phyloP scores from a whole-genome alignment of 768 basidiomycete species.

The Lanmaoa rubissima region DNA sequence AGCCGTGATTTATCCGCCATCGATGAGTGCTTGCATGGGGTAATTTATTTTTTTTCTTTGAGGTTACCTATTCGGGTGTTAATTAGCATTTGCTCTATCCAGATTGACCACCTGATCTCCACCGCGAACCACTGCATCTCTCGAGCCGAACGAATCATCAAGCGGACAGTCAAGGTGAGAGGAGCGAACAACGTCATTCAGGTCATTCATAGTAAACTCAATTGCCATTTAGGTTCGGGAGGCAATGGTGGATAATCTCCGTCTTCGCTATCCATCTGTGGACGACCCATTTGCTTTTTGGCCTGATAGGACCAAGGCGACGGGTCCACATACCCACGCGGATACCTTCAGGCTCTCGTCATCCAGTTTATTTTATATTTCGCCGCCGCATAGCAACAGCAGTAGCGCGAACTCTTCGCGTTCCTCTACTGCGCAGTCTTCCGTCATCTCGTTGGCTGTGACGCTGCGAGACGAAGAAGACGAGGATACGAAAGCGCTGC shows the following conservation, averaged over 20 bases:
- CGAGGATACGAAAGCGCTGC: conserved; percentile 60
- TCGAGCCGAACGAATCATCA: conserved; percentile 56
- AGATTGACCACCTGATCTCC: conserved; percentile 59
- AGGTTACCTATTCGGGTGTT: conserved; percentile 5
- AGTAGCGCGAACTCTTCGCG: conserved; percentile 14
- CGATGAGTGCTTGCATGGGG: conserved; percentile 51
- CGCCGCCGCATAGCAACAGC: conserved; percentile 14
- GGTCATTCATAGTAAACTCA: conserved; percentile 2
- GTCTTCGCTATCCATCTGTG: conserved; percentile 24
- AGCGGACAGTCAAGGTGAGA: conserved; percentile 53
- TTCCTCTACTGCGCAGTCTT: conserved; percentile 34
- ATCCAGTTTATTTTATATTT: conserved; percentile 21
- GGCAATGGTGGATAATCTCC: conserved; percentile 44
- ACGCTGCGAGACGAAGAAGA: conserved; percentile 57
- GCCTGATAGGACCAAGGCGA: conserved; percentile 3
- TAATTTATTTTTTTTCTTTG: conserved; percentile 36
- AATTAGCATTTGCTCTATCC: neutral
- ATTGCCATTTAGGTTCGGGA: conserved; percentile 45
- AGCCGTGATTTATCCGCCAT: conserved; percentile 57
- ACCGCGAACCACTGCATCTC: conserved; percentile 54
- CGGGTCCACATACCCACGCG: neutral
- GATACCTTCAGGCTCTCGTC: conserved; percentile 5
- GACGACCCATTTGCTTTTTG: conserved; percentile 22
- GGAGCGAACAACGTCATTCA: neutral
- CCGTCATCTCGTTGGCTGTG: conserved; percentile 45